Base-by-base conservation (phyloP, 148 eudicot genomes). In the Vaccinium macrocarpon region DNA sequence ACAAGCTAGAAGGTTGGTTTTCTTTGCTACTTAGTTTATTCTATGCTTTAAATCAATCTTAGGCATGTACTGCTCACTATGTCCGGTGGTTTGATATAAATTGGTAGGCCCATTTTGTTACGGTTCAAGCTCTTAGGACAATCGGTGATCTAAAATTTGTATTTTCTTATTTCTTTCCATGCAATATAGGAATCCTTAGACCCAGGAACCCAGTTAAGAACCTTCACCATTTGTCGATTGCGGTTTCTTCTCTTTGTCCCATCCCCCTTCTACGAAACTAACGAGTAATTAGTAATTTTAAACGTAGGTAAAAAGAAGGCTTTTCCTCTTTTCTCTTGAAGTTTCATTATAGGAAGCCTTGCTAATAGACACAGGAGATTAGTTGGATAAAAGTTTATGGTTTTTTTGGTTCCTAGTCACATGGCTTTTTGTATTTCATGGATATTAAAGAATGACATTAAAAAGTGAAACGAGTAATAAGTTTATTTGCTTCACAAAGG, bases 1-100 rank as follows among this genome's bases (percentile, higher is more conserved):
- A 87, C 98, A 93, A 91, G 92, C 95, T 57, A 89, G 90, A 72
- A 94, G 98, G 98, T 94, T 74, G 2, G 86, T 84, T 75, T 62
- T 53, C 21, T 66, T 75, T 80, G 51, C 55, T 64, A 21, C 23
- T 57, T 64, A 18, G 50, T 49, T 29, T 51, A 16, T 50, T 75
- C 8, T 6, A 35, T 49, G 55, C 48, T 42, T 42, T 42, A 42
- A 42, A 51, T 23, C n/a, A 66, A 46, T 59, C 79, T 73, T 8
- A 13, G 46, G 46, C 46, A 42, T 52, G 3, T 68, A 2, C 46
- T 49, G 12, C 10, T 9, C 21, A 79, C 57, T 13, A 6, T 52
- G 16, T 78, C 29, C 21, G 11, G 14, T 46, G 4, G 49, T 35
- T 72, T 72, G n/a, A 72, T 79, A 19, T 57, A 72, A 11, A 75